A percentile compares a stretch with the other conserved stretches of the same genome.
phyloP scores from a whole-genome alignment of 768 basidiomycete species.

The Infundibulicybe gibba region DNA sequence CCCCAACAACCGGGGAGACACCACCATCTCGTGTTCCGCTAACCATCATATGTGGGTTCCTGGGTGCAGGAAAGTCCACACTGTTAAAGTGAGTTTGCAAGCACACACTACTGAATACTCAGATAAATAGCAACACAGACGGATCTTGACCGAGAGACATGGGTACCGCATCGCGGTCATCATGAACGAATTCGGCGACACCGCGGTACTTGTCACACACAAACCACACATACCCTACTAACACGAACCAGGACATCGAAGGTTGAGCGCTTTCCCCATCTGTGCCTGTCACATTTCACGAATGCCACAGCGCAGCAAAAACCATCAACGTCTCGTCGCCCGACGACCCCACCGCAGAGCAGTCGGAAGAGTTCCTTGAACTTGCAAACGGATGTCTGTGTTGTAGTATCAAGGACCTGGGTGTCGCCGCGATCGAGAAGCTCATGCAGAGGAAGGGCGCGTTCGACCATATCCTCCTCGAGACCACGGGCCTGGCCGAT shows the following conservation, averaged over 20 bases:
- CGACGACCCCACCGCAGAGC: conserved; percentile 56
- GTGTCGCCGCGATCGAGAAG: conserved; percentile 90
- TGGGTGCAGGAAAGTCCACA: conserved; percentile 94
- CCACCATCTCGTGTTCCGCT: conserved; percentile 57
- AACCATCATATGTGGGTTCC: conserved; percentile 92
- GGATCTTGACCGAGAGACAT: conserved; percentile 90
- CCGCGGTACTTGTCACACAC: conserved; percentile 57
- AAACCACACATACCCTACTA: conserved; percentile 2
- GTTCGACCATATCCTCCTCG: conserved; percentile 94
- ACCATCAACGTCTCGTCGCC: conserved; percentile 77
- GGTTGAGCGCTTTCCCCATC: conserved; percentile 38
- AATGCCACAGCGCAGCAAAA: conserved; percentile 53
- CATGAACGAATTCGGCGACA: conserved; percentile 98
- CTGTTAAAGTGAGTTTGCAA: conserved; percentile 63
- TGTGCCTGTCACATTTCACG: conserved; percentile 2
- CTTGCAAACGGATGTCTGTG: conserved; percentile 97
- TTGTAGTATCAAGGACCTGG: conserved; percentile 94
- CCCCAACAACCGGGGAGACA: conserved; percentile 2
- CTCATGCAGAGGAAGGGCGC: conserved; percentile 82
- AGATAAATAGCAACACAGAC: conserved; percentile 32
- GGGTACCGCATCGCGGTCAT: conserved; percentile 97
- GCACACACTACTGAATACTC: too few species aligned
- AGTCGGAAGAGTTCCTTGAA: conserved; percentile 85
- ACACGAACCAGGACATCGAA: conserved; percentile 77
- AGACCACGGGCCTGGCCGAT: conserved; percentile 95